Evolutionary conservation across 352 stramenopile species (phyloP).

Genomic region (Sclerospora graminicola): DNA sequence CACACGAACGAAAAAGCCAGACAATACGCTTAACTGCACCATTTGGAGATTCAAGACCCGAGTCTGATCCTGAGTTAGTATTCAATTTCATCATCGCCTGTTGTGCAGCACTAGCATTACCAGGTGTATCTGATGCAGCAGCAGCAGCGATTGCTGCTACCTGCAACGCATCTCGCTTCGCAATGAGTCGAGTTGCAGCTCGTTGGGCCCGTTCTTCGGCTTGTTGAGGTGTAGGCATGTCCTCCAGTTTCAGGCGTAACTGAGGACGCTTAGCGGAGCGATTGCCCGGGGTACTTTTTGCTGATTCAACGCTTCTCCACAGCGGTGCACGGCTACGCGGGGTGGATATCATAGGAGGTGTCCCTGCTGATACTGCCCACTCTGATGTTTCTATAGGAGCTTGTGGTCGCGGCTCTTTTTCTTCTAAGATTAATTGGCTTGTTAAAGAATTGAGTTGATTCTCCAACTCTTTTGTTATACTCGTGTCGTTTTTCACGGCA

Average conservation of each 20-base stretch:
- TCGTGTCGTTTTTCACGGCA: constrained; percentile 1
- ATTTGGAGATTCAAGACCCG: constrained; percentile 50
- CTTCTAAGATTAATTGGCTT: constrained; percentile 39
- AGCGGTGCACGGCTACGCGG: constrained; percentile 5
- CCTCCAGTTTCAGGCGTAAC: constrained; percentile 70
- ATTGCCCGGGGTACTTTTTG: constrained; percentile 7
- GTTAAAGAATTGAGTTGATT: constrained; percentile 25
- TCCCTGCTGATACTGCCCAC: constrained; percentile 3
- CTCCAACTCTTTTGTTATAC: constrained; percentile 24
- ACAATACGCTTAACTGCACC: constrained; percentile 22
- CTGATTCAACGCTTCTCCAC: constrained; percentile 20
- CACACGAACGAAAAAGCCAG: not conserved
- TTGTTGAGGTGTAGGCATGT: constrained; percentile 82
- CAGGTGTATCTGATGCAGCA: constrained; percentile 9
- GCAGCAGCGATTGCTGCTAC: constrained; percentile 30
- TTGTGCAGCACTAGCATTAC: constrained; percentile 43
- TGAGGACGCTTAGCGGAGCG: constrained; percentile 40
- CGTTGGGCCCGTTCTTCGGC: constrained; percentile 70
- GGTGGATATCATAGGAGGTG: constrained; percentile 7
- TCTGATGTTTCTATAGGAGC: constrained; percentile 3
- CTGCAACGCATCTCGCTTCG: constrained; percentile 62
- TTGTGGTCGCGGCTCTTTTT: constrained; percentile 21
- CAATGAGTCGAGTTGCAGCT: constrained; percentile 60
- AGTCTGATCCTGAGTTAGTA: constrained; percentile 62
- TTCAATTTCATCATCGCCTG: constrained; percentile 65